Evolutionary conservation across 2,329 filamentous ascomycete species (phyloP).

Genomic region (Purpureocillium takamizusanense): DNA sequence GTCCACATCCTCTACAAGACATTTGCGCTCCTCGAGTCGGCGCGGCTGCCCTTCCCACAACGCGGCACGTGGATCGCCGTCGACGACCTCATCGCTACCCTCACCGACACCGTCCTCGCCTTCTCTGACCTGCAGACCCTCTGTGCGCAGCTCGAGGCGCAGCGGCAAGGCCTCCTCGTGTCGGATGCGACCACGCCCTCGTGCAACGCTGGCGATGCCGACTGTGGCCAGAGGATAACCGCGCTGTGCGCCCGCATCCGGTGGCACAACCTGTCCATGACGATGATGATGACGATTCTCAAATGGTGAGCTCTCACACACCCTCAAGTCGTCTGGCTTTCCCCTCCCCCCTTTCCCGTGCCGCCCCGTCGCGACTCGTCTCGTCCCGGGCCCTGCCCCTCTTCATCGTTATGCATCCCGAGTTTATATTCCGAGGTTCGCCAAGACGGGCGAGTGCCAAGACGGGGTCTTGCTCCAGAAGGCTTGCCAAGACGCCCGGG

Average conservation of each 20-base stretch:
- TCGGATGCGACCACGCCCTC: conserved; percentile 4
- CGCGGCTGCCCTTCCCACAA: conserved; percentile 23
- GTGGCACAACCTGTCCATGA: conserved; percentile 29
- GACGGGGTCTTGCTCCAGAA: too few species aligned
- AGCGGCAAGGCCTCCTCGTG: conserved; percentile 1
- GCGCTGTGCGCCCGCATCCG: conserved; percentile 22
- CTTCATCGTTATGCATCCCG: background rate
- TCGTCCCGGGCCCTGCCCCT: background rate
- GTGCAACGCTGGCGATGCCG: background rate
- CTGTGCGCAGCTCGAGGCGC: conserved; percentile 11
- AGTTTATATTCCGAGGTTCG: too few species aligned
- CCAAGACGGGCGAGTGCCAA: too few species aligned
- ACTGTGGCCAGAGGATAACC: conserved; percentile 12
- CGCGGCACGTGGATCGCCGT: conserved; percentile 24
- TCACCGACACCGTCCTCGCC: conserved; percentile 26
- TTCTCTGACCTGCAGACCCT: conserved; percentile 22
- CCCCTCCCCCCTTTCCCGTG: background rate
- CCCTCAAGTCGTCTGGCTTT: background rate
- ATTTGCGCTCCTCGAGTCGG: conserved; percentile 21
- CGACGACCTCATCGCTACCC: conserved; percentile 23
- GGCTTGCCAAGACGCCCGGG: too few species aligned
- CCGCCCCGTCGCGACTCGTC: background rate
- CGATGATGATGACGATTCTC: conserved; percentile 28
- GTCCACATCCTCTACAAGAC: conserved; percentile 26
- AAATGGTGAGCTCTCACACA: conserved; percentile 21